Conservation (phyloP, 2,329 filamentous ascomycete genomes). For the Chalaropsis thielavioides region DNA sequence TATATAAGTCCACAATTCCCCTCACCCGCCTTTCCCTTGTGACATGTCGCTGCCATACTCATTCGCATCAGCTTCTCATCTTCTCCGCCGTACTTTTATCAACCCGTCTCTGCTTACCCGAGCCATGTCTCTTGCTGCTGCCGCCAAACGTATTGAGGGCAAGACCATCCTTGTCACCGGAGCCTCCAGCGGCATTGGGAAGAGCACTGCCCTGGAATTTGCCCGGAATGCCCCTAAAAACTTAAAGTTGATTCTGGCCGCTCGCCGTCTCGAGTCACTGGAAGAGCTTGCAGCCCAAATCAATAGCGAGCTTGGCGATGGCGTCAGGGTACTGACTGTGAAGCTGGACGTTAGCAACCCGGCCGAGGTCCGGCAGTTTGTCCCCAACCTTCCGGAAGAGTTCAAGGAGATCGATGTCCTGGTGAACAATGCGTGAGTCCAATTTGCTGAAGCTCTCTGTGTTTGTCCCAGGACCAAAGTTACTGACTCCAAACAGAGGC, state of each 20-base stretch:
- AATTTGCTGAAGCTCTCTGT: background rate
- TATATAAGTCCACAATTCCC: background rate
- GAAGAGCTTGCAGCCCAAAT: constrained; percentile 66
- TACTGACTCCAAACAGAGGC: constrained; percentile 40
- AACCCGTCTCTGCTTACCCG: constrained; percentile 16
- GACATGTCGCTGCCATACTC: constrained; percentile 4
- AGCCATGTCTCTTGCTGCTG: constrained; percentile 45
- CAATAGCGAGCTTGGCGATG: constrained; percentile 56
- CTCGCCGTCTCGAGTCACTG: constrained; percentile 67
- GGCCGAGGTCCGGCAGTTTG: constrained; percentile 57
- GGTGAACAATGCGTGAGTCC: constrained; percentile 83
- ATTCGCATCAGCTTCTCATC: background rate
- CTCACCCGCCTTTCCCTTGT: background rate
- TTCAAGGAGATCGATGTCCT: constrained; percentile 76
- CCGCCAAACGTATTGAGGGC: constrained; percentile 71
- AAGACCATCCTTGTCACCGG: constrained; percentile 90
- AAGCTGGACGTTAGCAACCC: constrained; percentile 78
- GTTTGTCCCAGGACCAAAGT: background rate
- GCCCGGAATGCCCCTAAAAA: constrained; percentile 67
- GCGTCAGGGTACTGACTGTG: constrained; percentile 68
- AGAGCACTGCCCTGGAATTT: constrained; percentile 74
- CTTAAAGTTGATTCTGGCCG: constrained; percentile 75
- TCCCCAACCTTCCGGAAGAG: constrained; percentile 59
- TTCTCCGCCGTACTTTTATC: background rate
- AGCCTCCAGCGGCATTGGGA: constrained; percentile 84